Evolutionary conservation across 1,284 basidiomycete genomes (phyloP).

Genomic region (Malassezia globosa): DNA sequence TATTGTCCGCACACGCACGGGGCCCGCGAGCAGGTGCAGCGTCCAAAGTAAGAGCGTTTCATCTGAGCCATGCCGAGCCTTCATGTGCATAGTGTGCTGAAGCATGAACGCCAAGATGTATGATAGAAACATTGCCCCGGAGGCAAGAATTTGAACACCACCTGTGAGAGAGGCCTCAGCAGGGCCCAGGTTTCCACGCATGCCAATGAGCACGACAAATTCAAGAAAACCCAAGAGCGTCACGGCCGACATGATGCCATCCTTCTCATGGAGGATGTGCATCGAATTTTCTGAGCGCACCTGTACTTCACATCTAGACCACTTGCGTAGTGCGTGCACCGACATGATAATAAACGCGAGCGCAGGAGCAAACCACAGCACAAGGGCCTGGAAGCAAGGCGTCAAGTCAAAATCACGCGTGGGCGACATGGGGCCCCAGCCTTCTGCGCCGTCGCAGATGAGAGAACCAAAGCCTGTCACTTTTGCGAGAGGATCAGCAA

Average conservation of each 20-base stretch:
- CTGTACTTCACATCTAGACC: slow-evolving; percentile 15
- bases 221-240: slow-evolving; percentile 51
- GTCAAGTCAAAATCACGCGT: slow-evolving; percentile 65
- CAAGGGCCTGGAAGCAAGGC: slow-evolving; percentile 66
- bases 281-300: slow-evolving; percentile 22
- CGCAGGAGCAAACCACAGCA: slow-evolving; percentile 28
- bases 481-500: neutral
- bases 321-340: slow-evolving; percentile 17
- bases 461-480: neutral
- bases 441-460: slow-evolving; percentile 26
- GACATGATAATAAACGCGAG: slow-evolving; percentile 29
- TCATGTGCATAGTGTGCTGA: slow-evolving; percentile 59
- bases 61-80: slow-evolving; percentile 65
- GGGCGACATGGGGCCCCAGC: slow-evolving; percentile 58
- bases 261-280: slow-evolving; percentile 26
- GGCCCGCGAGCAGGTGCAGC: slow-evolving; percentile 53
- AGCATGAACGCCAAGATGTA: slow-evolving; percentile 40
- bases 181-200: slow-evolving; percentile 56
- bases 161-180: slow-evolving; percentile 25
- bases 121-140: slow-evolving; percentile 15
- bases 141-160: slow-evolving; percentile 25
- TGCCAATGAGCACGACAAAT: slow-evolving; percentile 50
- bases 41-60: slow-evolving; percentile 75
- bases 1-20: slow-evolving; percentile 53
- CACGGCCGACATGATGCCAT: slow-evolving; percentile 42